Evolutionary conservation across 192 early-diverging fungal genomes (phyloP).

Genomic region (Phlyctochytrium arcticum): DNA sequence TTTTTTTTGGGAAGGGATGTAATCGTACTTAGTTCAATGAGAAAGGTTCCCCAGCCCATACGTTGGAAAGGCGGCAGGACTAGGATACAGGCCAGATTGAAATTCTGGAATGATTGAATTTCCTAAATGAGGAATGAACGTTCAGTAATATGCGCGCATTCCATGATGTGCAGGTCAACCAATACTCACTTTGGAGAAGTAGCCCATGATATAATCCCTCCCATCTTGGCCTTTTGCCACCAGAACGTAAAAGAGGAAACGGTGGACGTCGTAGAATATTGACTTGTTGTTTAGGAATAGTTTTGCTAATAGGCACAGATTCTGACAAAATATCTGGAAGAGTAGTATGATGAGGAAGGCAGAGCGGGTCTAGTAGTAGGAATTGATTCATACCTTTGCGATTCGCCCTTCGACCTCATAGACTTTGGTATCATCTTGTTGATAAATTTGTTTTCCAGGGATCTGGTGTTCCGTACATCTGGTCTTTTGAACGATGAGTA

Average conservation of each 20-base stretch:
- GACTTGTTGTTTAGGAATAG: slow-evolving; percentile 93
- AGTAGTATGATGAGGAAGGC: too few relatives aligned
- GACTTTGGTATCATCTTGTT: slow-evolving; percentile 61
- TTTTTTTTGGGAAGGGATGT: not conserved
- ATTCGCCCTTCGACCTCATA: slow-evolving; percentile 80
- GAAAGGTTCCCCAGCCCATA: slow-evolving; percentile 76
- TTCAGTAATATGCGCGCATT: not conserved
- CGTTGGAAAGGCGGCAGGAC: slow-evolving; percentile 83
- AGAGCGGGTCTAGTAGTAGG: not conserved
- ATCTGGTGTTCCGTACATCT: slow-evolving; percentile 65
- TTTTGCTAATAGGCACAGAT: slow-evolving; percentile 82
- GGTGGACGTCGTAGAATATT: slow-evolving; percentile 82
- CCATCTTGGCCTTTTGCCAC: slow-evolving; percentile 30
- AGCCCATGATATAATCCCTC: slow-evolving; percentile 53
- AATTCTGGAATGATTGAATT: slow-evolving; percentile 75
- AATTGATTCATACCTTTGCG: slow-evolving; percentile 50
- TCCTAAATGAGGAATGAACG: slow-evolving; percentile 49
- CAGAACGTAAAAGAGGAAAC: slow-evolving; percentile 87
- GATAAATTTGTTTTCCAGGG: slow-evolving; percentile 72
- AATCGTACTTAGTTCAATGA: slow-evolving; percentile 87
- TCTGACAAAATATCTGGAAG: slow-evolving; percentile 81
- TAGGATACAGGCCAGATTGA: slow-evolving; percentile 90
- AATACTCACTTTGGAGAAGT: slow-evolving; percentile 80
- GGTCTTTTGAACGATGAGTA: slow-evolving; percentile 19
- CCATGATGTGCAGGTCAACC: not conserved